A percentile compares a stretch with the other conserved stretches of the same genome.
Conservation (phyloP, 257 asterid genomes). For the Jacaranda mimosifolia region DNA sequence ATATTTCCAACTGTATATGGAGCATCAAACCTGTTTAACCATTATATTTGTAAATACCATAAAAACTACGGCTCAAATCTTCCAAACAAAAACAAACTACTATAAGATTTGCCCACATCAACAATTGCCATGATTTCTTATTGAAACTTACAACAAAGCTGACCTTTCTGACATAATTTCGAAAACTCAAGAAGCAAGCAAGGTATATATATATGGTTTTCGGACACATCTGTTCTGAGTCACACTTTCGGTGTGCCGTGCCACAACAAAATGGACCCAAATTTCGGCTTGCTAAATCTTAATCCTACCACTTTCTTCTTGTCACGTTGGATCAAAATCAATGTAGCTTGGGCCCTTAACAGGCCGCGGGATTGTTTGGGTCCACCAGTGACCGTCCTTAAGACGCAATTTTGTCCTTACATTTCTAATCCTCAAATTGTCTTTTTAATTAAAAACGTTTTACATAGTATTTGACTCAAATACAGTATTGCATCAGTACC, state of each 20-base stretch:
- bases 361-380: constrained; percentile 37
- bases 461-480: constrained; percentile 16
- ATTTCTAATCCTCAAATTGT: constrained; percentile 5
- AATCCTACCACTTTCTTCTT: not conserved
- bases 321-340: constrained; percentile 27
- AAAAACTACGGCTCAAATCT: not conserved
- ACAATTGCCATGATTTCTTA: not conserved
- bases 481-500: not conserved
- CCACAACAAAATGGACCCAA: constrained; percentile 43
- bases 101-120: not conserved
- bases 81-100: not conserved
- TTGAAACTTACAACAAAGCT: not conserved
- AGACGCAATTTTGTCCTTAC: not conserved
- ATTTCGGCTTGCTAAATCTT: constrained; percentile 26
- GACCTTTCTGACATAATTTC: not conserved
- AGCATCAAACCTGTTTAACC: not conserved
- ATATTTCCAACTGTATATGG: not conserved
- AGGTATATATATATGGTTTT: constrained; percentile 13
- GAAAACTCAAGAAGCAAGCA: constrained; percentile 29
- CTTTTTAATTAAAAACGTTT: not conserved
- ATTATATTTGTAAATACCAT: not conserved
- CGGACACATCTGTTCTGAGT: not conserved
- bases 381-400: constrained; percentile 39
- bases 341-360: constrained; percentile 43
- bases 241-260: constrained; percentile 51